Evolutionary conservation across 129 eudicot species (phyloP), one percentile per base, ranked within the genome.

Genomic region (Artemisia tridentata): DNA sequence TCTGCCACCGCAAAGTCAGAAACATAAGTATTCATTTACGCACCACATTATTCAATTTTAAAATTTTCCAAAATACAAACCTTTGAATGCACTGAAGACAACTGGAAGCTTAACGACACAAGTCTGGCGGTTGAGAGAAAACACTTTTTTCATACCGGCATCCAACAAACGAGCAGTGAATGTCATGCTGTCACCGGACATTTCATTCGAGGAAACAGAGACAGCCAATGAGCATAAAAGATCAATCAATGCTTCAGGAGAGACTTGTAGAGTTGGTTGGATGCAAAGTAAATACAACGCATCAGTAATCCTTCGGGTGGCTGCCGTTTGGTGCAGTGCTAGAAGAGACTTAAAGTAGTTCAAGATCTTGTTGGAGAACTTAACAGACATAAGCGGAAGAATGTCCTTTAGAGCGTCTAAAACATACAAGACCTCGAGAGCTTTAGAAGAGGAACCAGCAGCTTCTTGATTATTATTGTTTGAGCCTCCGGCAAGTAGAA

Each of bases 71-170:
- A 67, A 21, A 59, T 61, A 67, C 75, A 62, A 53, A 92, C 98
- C 98, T 84, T 64, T 81, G 11, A 95, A 88, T 50, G 91, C 83
- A 78, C 69, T 88, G 74, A 88, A 86, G 31, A 95, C 81, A 75
- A 83, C 79, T 41, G 99, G 99, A 78, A 95, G 96, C 90, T 90
- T 95, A 48, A 82, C 84, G 3, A 95, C 92, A 80, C 96, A 90
- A 25, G 75, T 68, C 56, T 90, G 85, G 62, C 96, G 81, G 72
- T 95, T 84, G 14, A 90, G 77, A 20, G 72, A 48, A 73, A 80
- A 87, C 14, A 86, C 84, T 75, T 83, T 88, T 69, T 79, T 88
- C 91, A 88, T 90, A 58, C 99, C 99, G 54, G 73, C 82, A 75
- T 88, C 97, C 49, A 95, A 79, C 82, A 95, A 75, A 43, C 99